Percentiles rank a stretch among this genome's conserved stretches.
Conservation (phyloP, 2,329 filamentous ascomycete species). For the Exophiala aquamarina region DNA sequence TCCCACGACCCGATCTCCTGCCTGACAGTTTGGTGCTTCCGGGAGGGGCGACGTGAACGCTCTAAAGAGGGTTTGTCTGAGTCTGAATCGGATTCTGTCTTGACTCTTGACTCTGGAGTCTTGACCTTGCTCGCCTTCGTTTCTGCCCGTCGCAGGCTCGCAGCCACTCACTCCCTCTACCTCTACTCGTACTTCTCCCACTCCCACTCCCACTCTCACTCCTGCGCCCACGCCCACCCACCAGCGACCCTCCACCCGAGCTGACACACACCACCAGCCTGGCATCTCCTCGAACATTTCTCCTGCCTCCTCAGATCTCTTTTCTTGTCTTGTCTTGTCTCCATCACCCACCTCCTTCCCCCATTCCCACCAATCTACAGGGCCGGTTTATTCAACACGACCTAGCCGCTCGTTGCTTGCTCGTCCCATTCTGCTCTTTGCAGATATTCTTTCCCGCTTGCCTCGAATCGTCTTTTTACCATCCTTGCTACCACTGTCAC, state of each 20-base stretch:
- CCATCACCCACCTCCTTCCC: slow-evolving; percentile 23
- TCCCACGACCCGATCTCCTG: no score
- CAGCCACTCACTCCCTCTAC: slow-evolving; percentile 24
- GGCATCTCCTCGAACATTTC: slow-evolving; percentile 41
- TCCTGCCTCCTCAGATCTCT: slow-evolving; percentile 26
- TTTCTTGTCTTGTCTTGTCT: slow-evolving; percentile 28
- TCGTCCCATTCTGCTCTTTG: not conserved
- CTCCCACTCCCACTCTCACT: slow-evolving; percentile 26
- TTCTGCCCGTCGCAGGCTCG: no score
- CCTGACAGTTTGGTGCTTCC: no score
- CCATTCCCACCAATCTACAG: slow-evolving; percentile 27
- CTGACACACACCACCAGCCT: no score
- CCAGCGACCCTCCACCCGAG: no score
- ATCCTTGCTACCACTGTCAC: not conserved
- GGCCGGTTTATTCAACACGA: slow-evolving; percentile 24
- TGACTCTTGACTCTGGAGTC: no score
- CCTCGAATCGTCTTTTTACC: not conserved
- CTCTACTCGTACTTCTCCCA: slow-evolving; percentile 18
- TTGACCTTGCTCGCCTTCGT: no score
- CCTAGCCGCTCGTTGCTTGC: slow-evolving; percentile 28
- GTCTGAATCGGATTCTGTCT: no score
- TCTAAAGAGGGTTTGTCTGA: no score
- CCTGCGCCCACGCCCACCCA: no score
- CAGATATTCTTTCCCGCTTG: not conserved
- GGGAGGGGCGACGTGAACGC: no score